Conservation (phyloP, 106 monocot genomes). For the Acorus gramineus region DNA sequence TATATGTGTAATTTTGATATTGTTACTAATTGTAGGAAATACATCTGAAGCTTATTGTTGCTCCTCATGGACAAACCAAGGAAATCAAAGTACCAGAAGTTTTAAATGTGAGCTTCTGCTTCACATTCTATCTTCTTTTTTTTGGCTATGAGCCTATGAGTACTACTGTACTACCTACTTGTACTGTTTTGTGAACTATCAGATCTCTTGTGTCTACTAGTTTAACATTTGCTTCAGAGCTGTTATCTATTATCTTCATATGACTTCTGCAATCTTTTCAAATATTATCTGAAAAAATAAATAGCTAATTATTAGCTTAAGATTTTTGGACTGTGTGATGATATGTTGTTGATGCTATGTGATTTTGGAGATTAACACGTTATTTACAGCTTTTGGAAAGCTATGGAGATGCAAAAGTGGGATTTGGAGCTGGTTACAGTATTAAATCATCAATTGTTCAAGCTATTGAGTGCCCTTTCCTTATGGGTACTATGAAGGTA, state of each 20-base stretch:
- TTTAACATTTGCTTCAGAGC: neutral
- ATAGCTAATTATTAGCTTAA: too few relatives aligned
- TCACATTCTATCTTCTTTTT: neutral
- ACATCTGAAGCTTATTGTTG: conserved; percentile 31
- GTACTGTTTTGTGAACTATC: too few relatives aligned
- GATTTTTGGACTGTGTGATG: too few relatives aligned
- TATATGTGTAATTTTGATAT: conserved; percentile 2
- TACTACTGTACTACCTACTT: neutral
- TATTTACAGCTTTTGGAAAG: conserved; percentile 46
- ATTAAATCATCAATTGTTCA: conserved; percentile 65
- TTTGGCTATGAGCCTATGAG: neutral
- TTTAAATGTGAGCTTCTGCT: conserved; percentile 26
- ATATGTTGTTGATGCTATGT: too few relatives aligned
- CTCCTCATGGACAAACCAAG: conserved; percentile 47
- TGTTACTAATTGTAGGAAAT: conserved; percentile 34
- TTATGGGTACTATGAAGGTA: conserved; percentile 52
- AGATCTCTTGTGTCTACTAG: neutral
- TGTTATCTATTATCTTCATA: too few relatives aligned
- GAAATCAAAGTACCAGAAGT: conserved; percentile 40
- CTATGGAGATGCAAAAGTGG: conserved; percentile 56
- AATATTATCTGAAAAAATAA: too few relatives aligned
- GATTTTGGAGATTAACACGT: too few relatives aligned
- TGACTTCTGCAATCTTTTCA: too few relatives aligned
- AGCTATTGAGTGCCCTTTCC: conserved; percentile 56
- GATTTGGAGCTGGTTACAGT: conserved; percentile 73